Conservation (phyloP, 192 early-diverging fungal species). For the Podila minutissima region DNA sequence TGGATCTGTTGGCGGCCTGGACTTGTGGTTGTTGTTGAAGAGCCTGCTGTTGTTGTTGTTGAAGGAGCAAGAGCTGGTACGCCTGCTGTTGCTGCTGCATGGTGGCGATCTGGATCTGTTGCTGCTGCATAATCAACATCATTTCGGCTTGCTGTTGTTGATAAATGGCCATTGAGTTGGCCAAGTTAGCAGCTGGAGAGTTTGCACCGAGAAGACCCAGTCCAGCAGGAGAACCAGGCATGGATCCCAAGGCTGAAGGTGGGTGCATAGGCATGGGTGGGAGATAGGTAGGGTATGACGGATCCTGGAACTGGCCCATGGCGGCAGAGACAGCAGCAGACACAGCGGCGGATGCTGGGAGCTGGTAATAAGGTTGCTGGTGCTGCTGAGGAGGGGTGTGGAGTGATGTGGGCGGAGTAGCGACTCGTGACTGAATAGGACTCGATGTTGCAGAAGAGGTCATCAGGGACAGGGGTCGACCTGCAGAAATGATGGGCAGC, state of each 20-base stretch:
- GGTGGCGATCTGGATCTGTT: conserved; percentile 46
- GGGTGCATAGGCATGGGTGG: background rate
- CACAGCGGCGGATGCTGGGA: conserved; percentile 1
- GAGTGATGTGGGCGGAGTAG: background rate
- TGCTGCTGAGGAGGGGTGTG: background rate
- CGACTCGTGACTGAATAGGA: background rate
- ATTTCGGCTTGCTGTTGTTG: conserved; percentile 49
- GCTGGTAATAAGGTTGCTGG: conserved; percentile 1
- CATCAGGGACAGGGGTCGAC: conserved; percentile 1
- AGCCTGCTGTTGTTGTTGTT: conserved; percentile 46
- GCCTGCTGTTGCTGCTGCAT: conserved; percentile 52
- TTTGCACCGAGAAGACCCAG: background rate
- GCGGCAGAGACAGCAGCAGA: conserved; percentile 1
- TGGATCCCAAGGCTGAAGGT: background rate
- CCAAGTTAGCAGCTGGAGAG: conserved; percentile 2
- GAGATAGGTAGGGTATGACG: background rate
- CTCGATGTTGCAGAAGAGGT: background rate
- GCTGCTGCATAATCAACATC: conserved; percentile 50
- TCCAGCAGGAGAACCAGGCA: background rate
- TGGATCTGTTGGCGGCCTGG: background rate
- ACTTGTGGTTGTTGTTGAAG: conserved; percentile 9
- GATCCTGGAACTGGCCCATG: conserved; percentile 1
- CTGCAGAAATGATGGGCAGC: background rate
- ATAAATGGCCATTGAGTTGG: conserved; percentile 39
- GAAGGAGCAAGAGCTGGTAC: conserved; percentile 25